Percentiles rank a stretch among this genome's conserved stretches.
Evolutionary conservation across 1,284 basidiomycete species (phyloP).

Genomic region (Apiotrichum gamsii): DNA sequence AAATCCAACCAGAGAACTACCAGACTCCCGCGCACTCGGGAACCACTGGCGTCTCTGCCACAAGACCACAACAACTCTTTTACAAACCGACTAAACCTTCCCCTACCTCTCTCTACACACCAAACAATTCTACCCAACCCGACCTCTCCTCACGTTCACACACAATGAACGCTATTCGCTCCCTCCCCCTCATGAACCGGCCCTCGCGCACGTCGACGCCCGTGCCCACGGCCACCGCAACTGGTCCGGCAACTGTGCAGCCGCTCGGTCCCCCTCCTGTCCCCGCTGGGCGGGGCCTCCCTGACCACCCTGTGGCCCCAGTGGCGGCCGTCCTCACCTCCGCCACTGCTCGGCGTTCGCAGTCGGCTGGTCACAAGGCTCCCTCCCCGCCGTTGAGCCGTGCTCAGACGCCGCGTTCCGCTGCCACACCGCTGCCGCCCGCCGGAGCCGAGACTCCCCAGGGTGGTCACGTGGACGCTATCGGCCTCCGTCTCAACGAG

Average conservation of each 20-base stretch:
- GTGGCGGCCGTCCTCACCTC: background rate
- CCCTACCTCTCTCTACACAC: too few species aligned
- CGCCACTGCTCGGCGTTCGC: conserved; percentile 19
- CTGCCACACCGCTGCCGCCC: conserved; percentile 5
- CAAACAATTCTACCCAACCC: conserved; percentile 1
- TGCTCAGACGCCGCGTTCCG: conserved; percentile 11
- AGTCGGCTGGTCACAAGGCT: conserved; percentile 20
- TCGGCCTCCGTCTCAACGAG: conserved; percentile 45
- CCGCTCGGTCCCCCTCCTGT: conserved; percentile 16
- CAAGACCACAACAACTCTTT: background rate
- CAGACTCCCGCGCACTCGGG: conserved; percentile 11
- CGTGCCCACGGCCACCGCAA: conserved; percentile 28
- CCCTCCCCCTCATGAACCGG: conserved; percentile 46
- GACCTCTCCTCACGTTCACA: background rate
- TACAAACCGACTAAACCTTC: background rate
- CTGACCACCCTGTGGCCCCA: conserved; percentile 1
- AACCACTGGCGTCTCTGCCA: conserved; percentile 1
- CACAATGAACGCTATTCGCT: conserved; percentile 46
- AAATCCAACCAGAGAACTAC: conserved; percentile 8
- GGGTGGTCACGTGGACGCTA: conserved; percentile 45
- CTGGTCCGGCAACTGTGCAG: conserved; percentile 10
- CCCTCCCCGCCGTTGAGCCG: conserved; percentile 19
- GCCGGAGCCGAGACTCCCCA: conserved; percentile 9
- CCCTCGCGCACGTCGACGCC: conserved; percentile 45
- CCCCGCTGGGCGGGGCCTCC: conserved; percentile 3